Evolutionary conservation across 148 eudicot species (phyloP).

Genomic region (Rhododendron vialii): DNA sequence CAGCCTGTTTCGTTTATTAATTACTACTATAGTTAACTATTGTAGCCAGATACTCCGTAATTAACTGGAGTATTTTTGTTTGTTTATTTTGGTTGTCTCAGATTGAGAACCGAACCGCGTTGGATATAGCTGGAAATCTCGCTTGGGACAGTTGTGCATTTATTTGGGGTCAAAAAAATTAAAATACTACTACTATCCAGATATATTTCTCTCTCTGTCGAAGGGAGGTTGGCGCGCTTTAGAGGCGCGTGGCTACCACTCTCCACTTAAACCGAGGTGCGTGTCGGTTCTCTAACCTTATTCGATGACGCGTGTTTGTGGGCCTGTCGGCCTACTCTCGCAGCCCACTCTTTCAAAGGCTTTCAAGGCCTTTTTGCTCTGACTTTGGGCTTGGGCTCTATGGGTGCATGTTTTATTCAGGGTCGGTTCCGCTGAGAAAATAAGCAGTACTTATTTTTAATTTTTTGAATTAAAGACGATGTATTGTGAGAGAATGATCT

Average conservation of each 20-base stretch:
- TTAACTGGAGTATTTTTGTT: background rate
- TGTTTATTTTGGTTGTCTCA: background rate
- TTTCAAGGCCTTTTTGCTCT: background rate
- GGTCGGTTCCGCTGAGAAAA: no score
- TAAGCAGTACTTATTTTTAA: no score
- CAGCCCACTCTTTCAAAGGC: no score
- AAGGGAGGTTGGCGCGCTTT: background rate
- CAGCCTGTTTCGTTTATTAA: no score
- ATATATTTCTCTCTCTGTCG: background rate
- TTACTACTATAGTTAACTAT: background rate
- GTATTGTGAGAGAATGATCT: no score
- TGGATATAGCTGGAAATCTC: slow-evolving; percentile 19
- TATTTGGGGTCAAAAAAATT: background rate
- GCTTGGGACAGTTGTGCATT: slow-evolving; percentile 22
- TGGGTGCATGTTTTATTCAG: background rate
- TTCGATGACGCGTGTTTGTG: slow-evolving; percentile 6
- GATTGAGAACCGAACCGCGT: slow-evolving; percentile 5
- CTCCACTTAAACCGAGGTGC: slow-evolving; percentile 9
- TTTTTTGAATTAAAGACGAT: no score
- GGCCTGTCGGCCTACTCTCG: background rate
- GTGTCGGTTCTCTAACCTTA: background rate
- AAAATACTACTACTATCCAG: background rate
- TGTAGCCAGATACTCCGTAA: no score
- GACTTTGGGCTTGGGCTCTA: background rate
- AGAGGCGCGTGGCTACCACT: background rate